Percentiles rank a stretch among this genome's conserved stretches.
phyloP scores from a whole-genome alignment of 148 eudicot species.

The Camellia lanceoleosa region DNA sequence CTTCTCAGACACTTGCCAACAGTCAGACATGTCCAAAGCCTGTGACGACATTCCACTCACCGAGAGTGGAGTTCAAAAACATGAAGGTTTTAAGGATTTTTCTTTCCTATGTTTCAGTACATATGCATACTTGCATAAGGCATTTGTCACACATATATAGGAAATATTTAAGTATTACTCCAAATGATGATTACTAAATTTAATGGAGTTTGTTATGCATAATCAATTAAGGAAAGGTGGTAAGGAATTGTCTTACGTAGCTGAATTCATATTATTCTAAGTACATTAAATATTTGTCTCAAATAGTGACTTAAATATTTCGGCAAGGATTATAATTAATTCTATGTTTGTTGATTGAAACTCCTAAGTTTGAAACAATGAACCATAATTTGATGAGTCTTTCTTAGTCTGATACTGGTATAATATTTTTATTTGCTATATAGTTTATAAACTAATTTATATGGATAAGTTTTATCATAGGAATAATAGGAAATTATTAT shows the following conservation, averaged over 20 bases:
- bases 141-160: neutral
- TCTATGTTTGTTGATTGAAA: neutral
- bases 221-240: neutral
- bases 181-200: neutral
- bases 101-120: neutral
- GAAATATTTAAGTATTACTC: neutral
- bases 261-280: neutral
- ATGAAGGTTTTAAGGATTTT: slow-evolving; percentile 51
- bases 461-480: too few relatives aligned
- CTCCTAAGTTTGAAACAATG: neutral
- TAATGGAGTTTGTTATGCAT: neutral
- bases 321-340: neutral
- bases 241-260: neutral
- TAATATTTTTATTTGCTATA: neutral
- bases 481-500: too few relatives aligned
- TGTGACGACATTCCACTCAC: slow-evolving; percentile 26
- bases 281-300: neutral
- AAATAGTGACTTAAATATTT: neutral
- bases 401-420: neutral
- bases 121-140: neutral
- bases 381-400: neutral
- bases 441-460: neutral
- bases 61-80: slow-evolving; percentile 18
- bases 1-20: slow-evolving; percentile 37
- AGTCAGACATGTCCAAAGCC: slow-evolving; percentile 45